phyloP scores from a whole-genome alignment of 345 rosid species.

The Kandelia obovata region DNA sequence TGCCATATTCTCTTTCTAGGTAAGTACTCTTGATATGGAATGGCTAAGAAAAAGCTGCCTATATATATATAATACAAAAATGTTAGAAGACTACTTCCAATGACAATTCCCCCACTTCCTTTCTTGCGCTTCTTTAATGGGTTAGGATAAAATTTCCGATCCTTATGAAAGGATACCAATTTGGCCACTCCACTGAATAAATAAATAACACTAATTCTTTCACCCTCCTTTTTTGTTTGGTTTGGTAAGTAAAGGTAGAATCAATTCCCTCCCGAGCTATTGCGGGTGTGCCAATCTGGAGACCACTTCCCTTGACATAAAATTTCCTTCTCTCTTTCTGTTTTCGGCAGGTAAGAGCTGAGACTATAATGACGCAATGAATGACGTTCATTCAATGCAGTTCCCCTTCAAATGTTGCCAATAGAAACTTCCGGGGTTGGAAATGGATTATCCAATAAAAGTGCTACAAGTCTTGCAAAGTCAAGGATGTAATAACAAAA shows the following conservation, averaged over 20 bases:
- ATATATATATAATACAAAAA: too few relatives aligned
- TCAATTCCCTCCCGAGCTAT: not conserved
- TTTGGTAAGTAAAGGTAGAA: not conserved
- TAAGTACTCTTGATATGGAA: not conserved
- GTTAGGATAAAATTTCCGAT: not conserved
- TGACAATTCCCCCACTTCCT: not conserved
- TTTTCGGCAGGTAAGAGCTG: conserved; percentile 3
- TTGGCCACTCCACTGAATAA: not conserved
- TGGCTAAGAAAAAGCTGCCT: too few relatives aligned
- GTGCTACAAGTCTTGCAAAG: too few relatives aligned
- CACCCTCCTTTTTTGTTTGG: not conserved
- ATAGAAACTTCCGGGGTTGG: too few relatives aligned
- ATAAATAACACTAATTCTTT: too few relatives aligned
- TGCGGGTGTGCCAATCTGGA: not conserved
- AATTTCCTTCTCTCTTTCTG: not conserved
- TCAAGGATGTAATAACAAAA: too few relatives aligned
- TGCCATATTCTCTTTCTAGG: not conserved
- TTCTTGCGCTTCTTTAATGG: not conserved
- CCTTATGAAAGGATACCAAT: not conserved
- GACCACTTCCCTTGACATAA: not conserved
- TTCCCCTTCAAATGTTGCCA: too few relatives aligned
- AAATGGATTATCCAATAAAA: too few relatives aligned
- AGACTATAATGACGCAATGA: not conserved
- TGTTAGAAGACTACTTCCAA: not conserved
- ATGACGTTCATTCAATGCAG: too few relatives aligned